Percentiles rank a stretch among this genome's conserved stretches.
Evolutionary conservation across 2,329 filamentous ascomycete species (phyloP).

Genomic region (Colletotrichum noveboracense): DNA sequence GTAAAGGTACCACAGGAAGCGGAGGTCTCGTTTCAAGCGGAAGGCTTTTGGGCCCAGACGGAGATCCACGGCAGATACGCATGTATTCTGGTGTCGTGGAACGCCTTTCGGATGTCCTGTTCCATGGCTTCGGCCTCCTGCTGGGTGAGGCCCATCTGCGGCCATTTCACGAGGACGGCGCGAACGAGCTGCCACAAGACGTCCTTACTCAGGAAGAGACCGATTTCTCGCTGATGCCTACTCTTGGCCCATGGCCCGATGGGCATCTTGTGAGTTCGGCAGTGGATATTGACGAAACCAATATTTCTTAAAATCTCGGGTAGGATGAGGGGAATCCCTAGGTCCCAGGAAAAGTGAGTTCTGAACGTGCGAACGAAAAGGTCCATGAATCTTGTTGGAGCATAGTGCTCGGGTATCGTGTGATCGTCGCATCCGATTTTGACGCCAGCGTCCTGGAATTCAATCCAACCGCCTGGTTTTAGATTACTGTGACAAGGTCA

Average conservation of each 20-base stretch:
- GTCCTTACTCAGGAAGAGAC: slow-evolving; percentile 38
- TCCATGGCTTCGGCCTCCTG: slow-evolving; percentile 37
- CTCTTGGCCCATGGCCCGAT: slow-evolving; percentile 44
- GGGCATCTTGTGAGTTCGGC: slow-evolving; percentile 34
- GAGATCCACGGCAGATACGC: slow-evolving; percentile 40
- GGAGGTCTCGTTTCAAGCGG: not conserved
- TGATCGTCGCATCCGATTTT: slow-evolving; percentile 37
- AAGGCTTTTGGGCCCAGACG: slow-evolving; percentile 43
- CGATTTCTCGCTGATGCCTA: slow-evolving; percentile 38
- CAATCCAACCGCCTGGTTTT: slow-evolving; percentile 44
- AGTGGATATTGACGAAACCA: slow-evolving; percentile 40
- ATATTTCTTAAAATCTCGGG: slow-evolving; percentile 31
- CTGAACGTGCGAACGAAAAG: slow-evolving; percentile 36
- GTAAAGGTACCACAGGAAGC: not conserved
- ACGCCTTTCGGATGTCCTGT: slow-evolving; percentile 33
- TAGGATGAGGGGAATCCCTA: slow-evolving; percentile 32
- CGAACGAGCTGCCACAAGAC: slow-evolving; percentile 37
- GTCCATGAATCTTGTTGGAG: slow-evolving; percentile 30
- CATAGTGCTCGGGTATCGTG: slow-evolving; percentile 19
- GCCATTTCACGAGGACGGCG: slow-evolving; percentile 36
- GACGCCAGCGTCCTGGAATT: slow-evolving; percentile 40
- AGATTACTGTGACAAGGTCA: slow-evolving; percentile 31
- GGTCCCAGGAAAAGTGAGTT: slow-evolving; percentile 38
- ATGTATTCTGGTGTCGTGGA: slow-evolving; percentile 37
- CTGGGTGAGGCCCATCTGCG: slow-evolving; percentile 33